Evolutionary conservation across 495 filamentous ascomycete genomes (phyloP), one percentile per base, ranked within the genome.

Genomic region (Rhypophila decipiens): DNA sequence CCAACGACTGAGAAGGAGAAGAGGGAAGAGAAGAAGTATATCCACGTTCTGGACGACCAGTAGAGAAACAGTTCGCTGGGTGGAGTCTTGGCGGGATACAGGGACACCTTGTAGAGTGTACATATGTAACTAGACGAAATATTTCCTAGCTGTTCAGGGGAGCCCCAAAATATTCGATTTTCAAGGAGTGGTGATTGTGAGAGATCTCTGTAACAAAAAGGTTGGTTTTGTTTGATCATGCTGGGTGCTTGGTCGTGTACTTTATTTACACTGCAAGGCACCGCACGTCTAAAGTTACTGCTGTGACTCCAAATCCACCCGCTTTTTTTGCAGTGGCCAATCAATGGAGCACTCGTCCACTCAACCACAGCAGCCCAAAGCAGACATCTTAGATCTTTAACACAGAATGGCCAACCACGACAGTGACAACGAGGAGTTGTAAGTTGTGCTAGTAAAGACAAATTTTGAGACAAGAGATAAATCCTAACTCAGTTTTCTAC

Each of bases 1-100:
- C 91, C 94, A 27, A 81, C 87, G 58, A 96, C 91, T 15, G 90
- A 96, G 77, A 85, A 83, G 61, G 93, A 99, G 78, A 90, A 81
- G 75, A 77, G 77, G 58, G 91, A 96, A 66, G 91, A 99, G 69
- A 91, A 79, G 79, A 90, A 95, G 76, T 99, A 91, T 66, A 63
- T 97, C 63, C 94, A 97, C 61, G 87, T 97, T 58, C 74, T 91
- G 36, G 88, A 96, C 59, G 85, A 93, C 65, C 81, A 93, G 71
- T 90, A 82, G 50, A 24, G n/a, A 22, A 60, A 65, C 37, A 12
- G 17, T 23, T n/a, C 20, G 3, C 48, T 24, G 42, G 13, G 39
- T 18, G 31, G 21, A 46, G 45, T 35, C 37, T n/a, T 36, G 39
- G 34, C 37, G 29, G 43, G 47, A 46, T 21, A 42, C 50, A 44